These are phyloP conservation scores for Macroventuria anomochaeta DNA, from an alignment of 2,329 filamentous ascomycete genomes.

Conservation along the genomic window DNA sequence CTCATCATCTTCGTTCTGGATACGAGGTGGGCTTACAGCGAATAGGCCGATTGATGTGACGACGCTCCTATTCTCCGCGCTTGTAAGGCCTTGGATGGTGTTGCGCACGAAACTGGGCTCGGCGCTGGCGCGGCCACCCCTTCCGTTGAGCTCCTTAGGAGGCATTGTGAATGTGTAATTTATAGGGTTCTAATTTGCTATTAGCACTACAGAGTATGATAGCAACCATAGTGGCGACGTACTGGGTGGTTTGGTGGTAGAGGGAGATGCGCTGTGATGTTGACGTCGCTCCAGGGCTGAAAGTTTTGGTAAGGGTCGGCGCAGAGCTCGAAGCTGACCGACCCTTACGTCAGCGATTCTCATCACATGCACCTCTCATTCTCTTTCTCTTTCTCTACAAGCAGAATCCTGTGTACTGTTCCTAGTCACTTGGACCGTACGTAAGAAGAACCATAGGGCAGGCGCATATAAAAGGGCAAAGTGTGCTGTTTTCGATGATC, in stretches of 20 bases:
- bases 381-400: no score
- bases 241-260: slow-evolving; percentile 13
- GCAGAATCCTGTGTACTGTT: no score
- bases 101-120: slow-evolving; percentile 51
- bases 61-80: slow-evolving; percentile 57
- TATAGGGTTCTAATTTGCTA: background rate
- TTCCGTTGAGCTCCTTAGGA: slow-evolving; percentile 38
- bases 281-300: slow-evolving; percentile 25
- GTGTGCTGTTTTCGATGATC: no score
- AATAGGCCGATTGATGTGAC: slow-evolving; percentile 58
- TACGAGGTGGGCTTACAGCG: slow-evolving; percentile 52
- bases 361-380: background rate
- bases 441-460: background rate
- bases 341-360: slow-evolving; percentile 1
- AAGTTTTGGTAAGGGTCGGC: slow-evolving; percentile 32
- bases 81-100: slow-evolving; percentile 52
- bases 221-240: background rate
- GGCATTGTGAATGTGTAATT: slow-evolving; percentile 30
- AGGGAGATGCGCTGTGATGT: slow-evolving; percentile 14
- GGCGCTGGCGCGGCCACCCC: slow-evolving; percentile 35
- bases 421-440: background rate
- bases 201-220: background rate
- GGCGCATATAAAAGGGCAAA: no score
- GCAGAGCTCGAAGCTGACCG: slow-evolving; percentile 15
- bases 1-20: slow-evolving; percentile 5